A percentile compares a stretch with the other conserved stretches of the same genome.
These are phyloP conservation scores for Suillus plorans DNA, from an alignment of 768 basidiomycete species.

Conservation along the genomic window DNA sequence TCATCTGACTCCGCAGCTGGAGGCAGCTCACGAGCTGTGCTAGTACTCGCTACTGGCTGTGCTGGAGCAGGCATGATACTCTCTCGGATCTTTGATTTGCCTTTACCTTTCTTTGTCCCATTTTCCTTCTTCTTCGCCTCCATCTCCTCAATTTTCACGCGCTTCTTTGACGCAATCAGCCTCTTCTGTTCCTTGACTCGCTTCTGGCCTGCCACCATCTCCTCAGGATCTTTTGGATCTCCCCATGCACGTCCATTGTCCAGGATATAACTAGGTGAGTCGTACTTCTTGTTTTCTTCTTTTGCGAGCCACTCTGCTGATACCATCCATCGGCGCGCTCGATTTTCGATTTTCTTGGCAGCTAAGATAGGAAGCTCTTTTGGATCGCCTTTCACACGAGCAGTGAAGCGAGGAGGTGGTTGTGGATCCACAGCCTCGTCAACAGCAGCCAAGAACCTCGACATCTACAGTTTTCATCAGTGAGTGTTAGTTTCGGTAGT, in stretches of 20 bases:
- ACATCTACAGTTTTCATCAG: not conserved
- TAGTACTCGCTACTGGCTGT: not conserved
- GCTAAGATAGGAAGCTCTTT: not conserved
- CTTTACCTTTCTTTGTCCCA: not conserved
- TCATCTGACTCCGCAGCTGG: not conserved
- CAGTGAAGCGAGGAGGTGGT: not conserved
- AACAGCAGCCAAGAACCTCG: not conserved
- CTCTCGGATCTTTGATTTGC: not conserved
- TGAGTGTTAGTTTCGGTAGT: not conserved
- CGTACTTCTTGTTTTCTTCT: conserved; percentile 6
- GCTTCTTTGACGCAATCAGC: not conserved
- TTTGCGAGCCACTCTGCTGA: conserved; percentile 16
- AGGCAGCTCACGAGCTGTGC: not conserved
- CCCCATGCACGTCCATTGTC: not conserved
- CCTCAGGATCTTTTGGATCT: conserved; percentile 5
- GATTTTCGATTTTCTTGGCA: conserved; percentile 1
- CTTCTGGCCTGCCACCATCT: not conserved
- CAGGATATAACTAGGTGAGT: no score
- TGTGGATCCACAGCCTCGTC: not conserved
- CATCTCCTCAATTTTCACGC: not conserved
- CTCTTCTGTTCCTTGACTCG: not conserved
- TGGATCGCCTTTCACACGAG: not conserved
- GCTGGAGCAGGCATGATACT: not conserved
- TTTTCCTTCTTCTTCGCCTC: not conserved
- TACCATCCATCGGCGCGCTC: conserved; percentile 25